Conservation (phyloP, 768 basidiomycete genomes). For the Naganishia onofrii region DNA sequence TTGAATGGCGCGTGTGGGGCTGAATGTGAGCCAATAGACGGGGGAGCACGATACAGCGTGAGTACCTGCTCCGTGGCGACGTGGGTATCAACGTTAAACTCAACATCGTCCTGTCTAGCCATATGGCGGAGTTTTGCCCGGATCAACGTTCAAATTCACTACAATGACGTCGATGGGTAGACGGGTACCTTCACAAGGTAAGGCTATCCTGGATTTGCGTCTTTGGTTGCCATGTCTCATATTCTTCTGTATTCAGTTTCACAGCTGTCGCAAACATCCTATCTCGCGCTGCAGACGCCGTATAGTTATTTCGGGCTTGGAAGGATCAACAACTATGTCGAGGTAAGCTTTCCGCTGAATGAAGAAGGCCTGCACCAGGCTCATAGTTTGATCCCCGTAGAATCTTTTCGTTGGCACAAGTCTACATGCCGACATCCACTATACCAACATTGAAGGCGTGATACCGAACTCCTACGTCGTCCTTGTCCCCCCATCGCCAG, state of each 20-base stretch:
- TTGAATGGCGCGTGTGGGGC: conserved; percentile 85
- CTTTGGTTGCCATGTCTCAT: conserved; percentile 21
- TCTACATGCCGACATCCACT: conserved; percentile 67
- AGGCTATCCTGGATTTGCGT: conserved; percentile 30
- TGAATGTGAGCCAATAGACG: conserved; percentile 66
- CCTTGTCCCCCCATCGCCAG: conserved; percentile 71
- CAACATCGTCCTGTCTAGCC: conserved; percentile 59
- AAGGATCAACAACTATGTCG: conserved; percentile 97
- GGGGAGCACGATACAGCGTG: conserved; percentile 70
- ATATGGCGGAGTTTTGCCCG: conserved; percentile 88
- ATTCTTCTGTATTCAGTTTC: conserved; percentile 62
- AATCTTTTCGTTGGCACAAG: conserved; percentile 95
- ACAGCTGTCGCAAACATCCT: conserved; percentile 88
- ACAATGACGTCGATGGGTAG: conserved; percentile 85
- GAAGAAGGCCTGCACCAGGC: neutral
- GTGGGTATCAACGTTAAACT: too few relatives aligned
- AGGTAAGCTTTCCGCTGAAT: conserved; percentile 53
- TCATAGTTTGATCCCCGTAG: conserved; percentile 34
- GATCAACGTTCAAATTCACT: conserved; percentile 95
- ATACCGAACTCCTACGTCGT: conserved; percentile 96
- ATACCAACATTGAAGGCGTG: conserved; percentile 90
- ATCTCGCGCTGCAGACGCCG: conserved; percentile 83
- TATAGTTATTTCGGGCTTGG: conserved; percentile 96
- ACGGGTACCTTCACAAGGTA: conserved; percentile 85
- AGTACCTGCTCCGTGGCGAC: conserved; percentile 44